These are phyloP conservation scores for Globisporangium camurandrum DNA, from an alignment of 352 stramenopile species.

Conservation along the genomic window DNA sequence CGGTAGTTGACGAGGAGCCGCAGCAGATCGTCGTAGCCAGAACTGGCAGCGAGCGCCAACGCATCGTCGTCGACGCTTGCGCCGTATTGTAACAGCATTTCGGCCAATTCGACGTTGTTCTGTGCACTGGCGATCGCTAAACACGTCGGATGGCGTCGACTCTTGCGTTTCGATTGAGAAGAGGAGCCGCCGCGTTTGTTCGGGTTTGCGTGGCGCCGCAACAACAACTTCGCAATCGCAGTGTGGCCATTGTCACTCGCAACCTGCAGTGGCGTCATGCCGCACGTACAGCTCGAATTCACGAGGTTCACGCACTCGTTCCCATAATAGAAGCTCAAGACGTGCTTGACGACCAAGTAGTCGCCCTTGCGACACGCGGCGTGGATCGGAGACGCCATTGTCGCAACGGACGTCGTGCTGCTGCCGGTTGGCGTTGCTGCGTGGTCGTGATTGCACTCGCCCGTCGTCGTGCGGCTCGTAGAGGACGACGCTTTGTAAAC, in stretches of 20 bases:
- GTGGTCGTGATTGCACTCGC: conserved; percentile 16
- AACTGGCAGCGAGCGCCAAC: conserved; percentile 32
- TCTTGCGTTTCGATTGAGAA: no score
- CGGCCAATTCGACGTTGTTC: conserved; percentile 34
- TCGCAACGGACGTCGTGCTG: conserved; percentile 10
- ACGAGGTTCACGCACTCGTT: conserved; percentile 53
- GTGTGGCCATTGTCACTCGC: conserved; percentile 45
- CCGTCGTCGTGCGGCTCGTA: no score
- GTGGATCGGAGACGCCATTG: conserved; percentile 54
- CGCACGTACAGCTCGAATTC: conserved; percentile 56
- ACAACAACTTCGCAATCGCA: conserved; percentile 52
- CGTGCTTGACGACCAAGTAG: conserved; percentile 56
- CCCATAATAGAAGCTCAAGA: conserved; percentile 60
- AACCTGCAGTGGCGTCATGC: conserved; percentile 65
- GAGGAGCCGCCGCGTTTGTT: conserved; percentile 31
- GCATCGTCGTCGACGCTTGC: conserved; percentile 53
- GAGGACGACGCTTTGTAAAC: no score
- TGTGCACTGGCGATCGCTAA: conserved; percentile 42
- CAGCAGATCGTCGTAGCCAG: conserved; percentile 35
- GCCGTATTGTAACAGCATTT: conserved; percentile 56
- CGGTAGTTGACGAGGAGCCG: conserved; percentile 23
- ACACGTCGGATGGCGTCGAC: conserved; percentile 36
- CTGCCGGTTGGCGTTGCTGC: no score
- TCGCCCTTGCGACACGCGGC: conserved; percentile 52
- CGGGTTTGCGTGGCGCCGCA: conserved; percentile 46